Evolutionary conservation across 1,284 basidiomycete species (phyloP).

Genomic region (Ustilago crameri): DNA sequence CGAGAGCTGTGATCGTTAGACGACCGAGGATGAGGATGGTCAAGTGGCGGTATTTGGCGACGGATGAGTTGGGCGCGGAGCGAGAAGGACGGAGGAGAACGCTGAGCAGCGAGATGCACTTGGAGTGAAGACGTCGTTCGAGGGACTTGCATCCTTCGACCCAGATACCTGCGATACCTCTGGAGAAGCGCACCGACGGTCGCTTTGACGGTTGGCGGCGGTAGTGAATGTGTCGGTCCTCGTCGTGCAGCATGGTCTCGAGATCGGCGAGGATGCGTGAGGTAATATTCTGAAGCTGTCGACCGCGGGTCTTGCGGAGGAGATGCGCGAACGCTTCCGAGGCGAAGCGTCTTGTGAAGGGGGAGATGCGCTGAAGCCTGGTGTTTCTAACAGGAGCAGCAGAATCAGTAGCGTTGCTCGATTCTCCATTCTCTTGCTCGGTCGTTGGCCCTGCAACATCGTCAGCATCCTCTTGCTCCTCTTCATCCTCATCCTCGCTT

Average conservation of each 20-base stretch:
- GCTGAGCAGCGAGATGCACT: constrained; percentile 36
- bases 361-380: constrained; percentile 40
- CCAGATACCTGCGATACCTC: constrained; percentile 64
- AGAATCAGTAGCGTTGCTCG: not conserved
- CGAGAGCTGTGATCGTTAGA: constrained; percentile 59
- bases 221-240: constrained; percentile 29
- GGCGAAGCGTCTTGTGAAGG: constrained; percentile 64
- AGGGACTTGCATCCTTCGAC: constrained; percentile 63
- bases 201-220: constrained; percentile 28
- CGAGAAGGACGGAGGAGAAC: constrained; percentile 33
- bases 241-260: constrained; percentile 41
- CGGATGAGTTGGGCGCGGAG: constrained; percentile 10
- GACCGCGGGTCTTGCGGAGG: constrained; percentile 57
- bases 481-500: constrained; percentile 1
- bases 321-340: constrained; percentile 66
- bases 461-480: constrained; percentile 19
- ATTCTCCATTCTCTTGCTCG: not conserved
- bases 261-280: constrained; percentile 53
- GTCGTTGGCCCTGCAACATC: constrained; percentile 3
- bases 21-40: constrained; percentile 47
- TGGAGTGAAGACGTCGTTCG: constrained; percentile 56
- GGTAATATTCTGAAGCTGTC: constrained; percentile 50
- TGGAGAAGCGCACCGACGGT: constrained; percentile 43
- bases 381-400: constrained; percentile 25
- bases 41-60: constrained; percentile 29